Percentiles rank a stretch among this genome's conserved stretches.
phyloP scores from a whole-genome alignment of 2,329 filamentous ascomycete genomes.

The Colletotrichum acutatum region DNA sequence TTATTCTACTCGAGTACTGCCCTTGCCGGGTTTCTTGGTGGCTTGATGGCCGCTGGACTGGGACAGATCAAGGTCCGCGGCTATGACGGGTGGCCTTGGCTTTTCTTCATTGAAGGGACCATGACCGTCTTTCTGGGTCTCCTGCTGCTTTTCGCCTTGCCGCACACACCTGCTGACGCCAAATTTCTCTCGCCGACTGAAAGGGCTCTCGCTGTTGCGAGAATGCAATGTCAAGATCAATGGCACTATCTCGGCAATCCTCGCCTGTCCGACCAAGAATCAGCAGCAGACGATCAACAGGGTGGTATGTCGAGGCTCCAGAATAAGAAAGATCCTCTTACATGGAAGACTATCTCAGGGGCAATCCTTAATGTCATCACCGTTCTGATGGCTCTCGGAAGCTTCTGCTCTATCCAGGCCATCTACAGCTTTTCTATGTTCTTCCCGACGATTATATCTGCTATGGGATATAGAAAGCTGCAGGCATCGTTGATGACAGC shows the following conservation, averaged over 20 bases:
- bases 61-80: conserved; percentile 14
- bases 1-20: conserved; percentile 39
- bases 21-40: conserved; percentile 32
- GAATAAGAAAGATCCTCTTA: conserved; percentile 7
- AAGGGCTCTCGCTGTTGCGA: neutral
- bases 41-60: conserved; percentile 27
- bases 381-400: conserved; percentile 36
- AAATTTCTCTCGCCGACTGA: conserved; percentile 23
- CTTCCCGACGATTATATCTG: conserved; percentile 39
- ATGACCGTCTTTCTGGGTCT: conserved; percentile 27
- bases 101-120: conserved; percentile 36
- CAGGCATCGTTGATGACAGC: conserved; percentile 39
- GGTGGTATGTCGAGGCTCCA: neutral
- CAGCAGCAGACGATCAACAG: too few relatives aligned
- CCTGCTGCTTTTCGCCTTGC: conserved; percentile 1
- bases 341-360: conserved; percentile 2
- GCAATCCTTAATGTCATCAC: conserved; percentile 39
- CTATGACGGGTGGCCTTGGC: conserved; percentile 36
- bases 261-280: neutral
- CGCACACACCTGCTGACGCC: conserved; percentile 30
- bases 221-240: conserved; percentile 20
- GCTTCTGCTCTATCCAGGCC: conserved; percentile 40
- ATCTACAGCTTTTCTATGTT: conserved; percentile 40
- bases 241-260: conserved; percentile 8
- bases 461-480: conserved; percentile 36